Conservation (phyloP, 108 stramenopile species). For the Nannochloropsis granulata region DNA sequence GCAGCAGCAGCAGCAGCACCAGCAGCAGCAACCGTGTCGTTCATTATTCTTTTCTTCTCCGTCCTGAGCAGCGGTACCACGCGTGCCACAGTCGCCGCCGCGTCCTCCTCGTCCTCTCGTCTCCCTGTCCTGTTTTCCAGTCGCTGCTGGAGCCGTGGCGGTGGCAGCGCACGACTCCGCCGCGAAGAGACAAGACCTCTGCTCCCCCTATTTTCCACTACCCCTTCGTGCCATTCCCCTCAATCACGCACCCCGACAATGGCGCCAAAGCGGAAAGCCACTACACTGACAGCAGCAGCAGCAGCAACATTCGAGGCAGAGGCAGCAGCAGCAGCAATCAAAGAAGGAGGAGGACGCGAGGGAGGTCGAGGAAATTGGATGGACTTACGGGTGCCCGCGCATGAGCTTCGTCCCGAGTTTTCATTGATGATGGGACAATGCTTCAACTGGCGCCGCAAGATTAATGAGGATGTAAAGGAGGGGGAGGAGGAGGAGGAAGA, state of each 20-base stretch:
- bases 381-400: constrained; percentile 12
- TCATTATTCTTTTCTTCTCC: background rate
- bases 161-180: too few relatives aligned
- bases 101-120: background rate
- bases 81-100: too few relatives aligned
- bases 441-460: constrained; percentile 24
- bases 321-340: too few relatives aligned
- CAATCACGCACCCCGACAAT: background rate
- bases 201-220: too few relatives aligned
- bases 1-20: background rate
- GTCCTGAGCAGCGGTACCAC: too few relatives aligned
- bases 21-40: background rate
- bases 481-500: background rate
- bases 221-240: too few relatives aligned
- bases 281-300: background rate
- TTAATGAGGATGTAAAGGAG: background rate
- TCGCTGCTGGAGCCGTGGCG: too few relatives aligned
- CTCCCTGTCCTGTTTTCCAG: background rate
- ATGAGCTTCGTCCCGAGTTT: constrained; percentile 13
- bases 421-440: constrained; percentile 25
- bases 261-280: background rate
- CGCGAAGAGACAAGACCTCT: too few relatives aligned
- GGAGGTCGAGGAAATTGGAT: background rate
- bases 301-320: too few relatives aligned
- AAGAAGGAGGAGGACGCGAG: too few relatives aligned